A percentile compares a stretch with the other conserved stretches of the same genome.
Evolutionary conservation across 257 asterid genomes (phyloP).

Genomic region (Penstemon davidsonii): DNA sequence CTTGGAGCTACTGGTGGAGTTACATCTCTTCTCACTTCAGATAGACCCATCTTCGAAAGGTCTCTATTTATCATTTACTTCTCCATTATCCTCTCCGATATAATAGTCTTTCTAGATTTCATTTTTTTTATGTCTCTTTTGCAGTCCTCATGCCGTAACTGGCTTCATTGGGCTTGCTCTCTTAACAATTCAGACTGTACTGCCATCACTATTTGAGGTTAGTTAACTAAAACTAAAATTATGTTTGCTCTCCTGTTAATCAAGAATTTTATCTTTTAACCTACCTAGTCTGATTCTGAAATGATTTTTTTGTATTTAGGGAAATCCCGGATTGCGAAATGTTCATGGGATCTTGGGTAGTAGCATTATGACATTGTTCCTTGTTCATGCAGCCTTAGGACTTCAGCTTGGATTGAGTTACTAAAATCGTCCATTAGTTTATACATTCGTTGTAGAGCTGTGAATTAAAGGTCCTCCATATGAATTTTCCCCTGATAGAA

Average conservation of each 20-base stretch:
- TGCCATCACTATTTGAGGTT: constrained; percentile 65
- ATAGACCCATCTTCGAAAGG: constrained; percentile 90
- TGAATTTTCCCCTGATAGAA: too few species aligned
- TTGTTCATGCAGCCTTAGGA: constrained; percentile 81
- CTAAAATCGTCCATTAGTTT: constrained; percentile 20
- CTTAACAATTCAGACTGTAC: constrained; percentile 37
- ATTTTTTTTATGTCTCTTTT: not conserved
- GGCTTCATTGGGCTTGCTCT: constrained; percentile 49
- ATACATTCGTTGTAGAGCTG: too few species aligned
- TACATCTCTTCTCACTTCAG: constrained; percentile 80
- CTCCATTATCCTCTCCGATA: constrained; percentile 6
- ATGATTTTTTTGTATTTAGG: constrained; percentile 38
- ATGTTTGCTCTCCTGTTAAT: not conserved
- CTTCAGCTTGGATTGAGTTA: constrained; percentile 81
- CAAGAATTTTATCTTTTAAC: not conserved
- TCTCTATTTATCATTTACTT: constrained; percentile 17
- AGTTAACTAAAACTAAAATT: constrained; percentile 14
- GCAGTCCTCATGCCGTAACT: constrained; percentile 49
- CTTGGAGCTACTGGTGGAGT: constrained; percentile 96
- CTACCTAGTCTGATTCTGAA: not conserved
- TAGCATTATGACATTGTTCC: constrained; percentile 87
- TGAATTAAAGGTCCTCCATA: too few species aligned
- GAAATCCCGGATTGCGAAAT: constrained; percentile 72
- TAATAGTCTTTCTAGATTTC: too few species aligned
- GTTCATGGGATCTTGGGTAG: constrained; percentile 88